These are phyloP conservation scores for Epichloe glyceriae DNA, from an alignment of 2,329 filamentous ascomycete genomes.

Conservation along the genomic window DNA sequence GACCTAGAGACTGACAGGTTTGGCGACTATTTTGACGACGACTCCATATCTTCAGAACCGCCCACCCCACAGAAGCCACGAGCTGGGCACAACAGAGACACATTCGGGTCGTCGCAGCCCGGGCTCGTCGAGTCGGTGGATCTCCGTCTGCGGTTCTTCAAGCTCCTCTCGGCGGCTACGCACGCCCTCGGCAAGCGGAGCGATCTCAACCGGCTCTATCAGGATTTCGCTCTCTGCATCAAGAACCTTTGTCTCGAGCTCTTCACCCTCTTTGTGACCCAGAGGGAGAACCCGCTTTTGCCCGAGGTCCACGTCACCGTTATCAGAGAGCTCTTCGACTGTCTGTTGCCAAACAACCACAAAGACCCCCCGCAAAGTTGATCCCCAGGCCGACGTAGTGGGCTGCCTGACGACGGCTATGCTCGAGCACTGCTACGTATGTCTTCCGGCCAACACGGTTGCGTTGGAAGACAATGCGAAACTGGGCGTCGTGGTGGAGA, in stretches of 20 bases:
- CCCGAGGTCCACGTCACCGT: slow-evolving; percentile 30
- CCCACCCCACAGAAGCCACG: slow-evolving; percentile 29
- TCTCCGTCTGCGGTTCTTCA: slow-evolving; percentile 50
- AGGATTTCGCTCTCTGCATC: slow-evolving; percentile 42
- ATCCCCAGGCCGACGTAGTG: slow-evolving; percentile 21
- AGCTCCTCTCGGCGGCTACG: slow-evolving; percentile 35
- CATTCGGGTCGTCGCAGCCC: slow-evolving; percentile 12
- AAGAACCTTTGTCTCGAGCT: slow-evolving; percentile 43
- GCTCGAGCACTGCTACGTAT: slow-evolving; percentile 48
- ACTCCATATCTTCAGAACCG: slow-evolving; percentile 36
- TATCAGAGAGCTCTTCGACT: slow-evolving; percentile 30
- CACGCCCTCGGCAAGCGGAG: slow-evolving; percentile 31
- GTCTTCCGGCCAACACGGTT: slow-evolving; percentile 48
- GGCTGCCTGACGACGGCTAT: slow-evolving; percentile 31
- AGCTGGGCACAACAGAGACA: slow-evolving; percentile 10
- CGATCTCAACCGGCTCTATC: slow-evolving; percentile 41
- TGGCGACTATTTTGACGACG: slow-evolving; percentile 47
- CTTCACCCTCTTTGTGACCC: slow-evolving; percentile 41
- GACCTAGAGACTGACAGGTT: slow-evolving; percentile 48
- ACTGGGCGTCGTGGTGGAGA: slow-evolving; percentile 56
- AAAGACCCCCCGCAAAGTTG: slow-evolving; percentile 30
- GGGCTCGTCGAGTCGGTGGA: slow-evolving; percentile 40
- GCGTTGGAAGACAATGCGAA: slow-evolving; percentile 57
- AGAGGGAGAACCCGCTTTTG: slow-evolving; percentile 22
- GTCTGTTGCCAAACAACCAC: slow-evolving; percentile 28